phyloP scores from a whole-genome alignment of 345 rosid species.

The Hibiscus syriacus region DNA sequence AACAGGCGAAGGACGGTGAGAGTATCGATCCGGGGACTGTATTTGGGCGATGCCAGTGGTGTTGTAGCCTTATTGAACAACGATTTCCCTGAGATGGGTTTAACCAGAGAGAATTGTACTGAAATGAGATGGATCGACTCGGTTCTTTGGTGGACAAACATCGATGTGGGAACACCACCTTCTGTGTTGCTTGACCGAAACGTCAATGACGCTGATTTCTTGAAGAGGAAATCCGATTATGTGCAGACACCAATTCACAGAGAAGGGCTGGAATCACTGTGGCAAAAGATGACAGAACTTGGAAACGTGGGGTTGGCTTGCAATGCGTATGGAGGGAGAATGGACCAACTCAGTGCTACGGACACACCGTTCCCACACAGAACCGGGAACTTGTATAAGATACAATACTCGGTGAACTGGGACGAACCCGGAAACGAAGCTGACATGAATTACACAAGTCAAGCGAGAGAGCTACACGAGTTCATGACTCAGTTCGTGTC shows the following conservation, averaged over 20 bases:
- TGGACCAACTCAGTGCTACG: conserved; percentile 13
- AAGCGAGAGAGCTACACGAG: conserved; percentile 27
- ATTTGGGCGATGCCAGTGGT: neutral
- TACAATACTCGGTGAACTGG: conserved; percentile 28
- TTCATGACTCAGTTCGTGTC: conserved; percentile 60
- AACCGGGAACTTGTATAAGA: conserved; percentile 24
- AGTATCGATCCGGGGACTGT: neutral
- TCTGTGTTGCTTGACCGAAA: neutral
- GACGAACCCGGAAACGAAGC: conserved; percentile 17
- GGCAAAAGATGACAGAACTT: neutral
- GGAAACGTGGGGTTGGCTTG: neutral
- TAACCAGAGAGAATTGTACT: neutral
- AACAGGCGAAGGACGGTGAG: neutral
- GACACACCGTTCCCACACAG: conserved; percentile 23
- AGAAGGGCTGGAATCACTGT: neutral
- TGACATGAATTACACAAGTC: conserved; percentile 20
- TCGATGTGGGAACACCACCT: neutral
- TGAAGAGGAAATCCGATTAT: neutral
- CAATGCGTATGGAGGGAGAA: conserved; percentile 31
- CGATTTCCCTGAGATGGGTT: neutral
- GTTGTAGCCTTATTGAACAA: neutral
- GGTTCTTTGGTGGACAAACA: neutral
- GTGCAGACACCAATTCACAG: neutral
- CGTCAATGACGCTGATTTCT: neutral
- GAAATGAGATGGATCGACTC: conserved; percentile 1